Conservation (phyloP, 495 filamentous ascomycete species). For the Polyplosphaeria fusca region DNA sequence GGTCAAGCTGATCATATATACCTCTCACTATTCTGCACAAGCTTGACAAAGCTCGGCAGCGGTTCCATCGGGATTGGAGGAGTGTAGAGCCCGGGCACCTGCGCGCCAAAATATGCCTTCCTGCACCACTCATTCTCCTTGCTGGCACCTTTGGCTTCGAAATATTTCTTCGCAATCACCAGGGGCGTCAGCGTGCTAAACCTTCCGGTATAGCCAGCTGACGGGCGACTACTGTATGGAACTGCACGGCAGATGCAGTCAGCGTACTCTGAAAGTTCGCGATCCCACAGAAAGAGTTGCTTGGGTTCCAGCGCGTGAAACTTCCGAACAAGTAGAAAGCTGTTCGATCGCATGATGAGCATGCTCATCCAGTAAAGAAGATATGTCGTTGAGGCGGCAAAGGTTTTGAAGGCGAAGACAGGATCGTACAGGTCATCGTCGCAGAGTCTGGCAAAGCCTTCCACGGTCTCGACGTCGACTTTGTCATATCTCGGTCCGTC, state of each 20-base stretch:
- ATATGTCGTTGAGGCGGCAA: constrained; percentile 8
- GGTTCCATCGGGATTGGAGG: constrained; percentile 14
- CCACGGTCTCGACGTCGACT: background rate
- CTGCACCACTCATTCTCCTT: constrained; percentile 23
- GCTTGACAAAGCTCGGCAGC: background rate
- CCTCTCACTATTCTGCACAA: constrained; percentile 9
- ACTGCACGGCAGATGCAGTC: constrained; percentile 24
- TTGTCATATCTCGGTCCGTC: constrained; percentile 11
- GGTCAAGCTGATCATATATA: constrained; percentile 17
- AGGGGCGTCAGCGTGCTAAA: constrained; percentile 24
- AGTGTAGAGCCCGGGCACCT: constrained; percentile 19
- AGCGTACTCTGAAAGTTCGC: constrained; percentile 22
- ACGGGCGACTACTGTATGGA: constrained; percentile 5
- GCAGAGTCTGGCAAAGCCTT: constrained; percentile 10
- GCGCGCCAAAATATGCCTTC: constrained; percentile 9
- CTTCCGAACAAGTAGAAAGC: constrained; percentile 8
- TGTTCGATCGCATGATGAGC: constrained; percentile 24
- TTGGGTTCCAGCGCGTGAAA: constrained; percentile 4
- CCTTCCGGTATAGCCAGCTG: constrained; percentile 14
- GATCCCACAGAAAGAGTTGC: constrained; percentile 21
- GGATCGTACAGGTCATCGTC: constrained; percentile 4
- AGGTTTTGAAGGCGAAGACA: constrained; percentile 21
- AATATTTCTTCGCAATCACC: constrained; percentile 18
- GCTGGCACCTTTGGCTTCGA: constrained; percentile 5
- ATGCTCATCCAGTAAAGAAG: constrained; percentile 29